Evolutionary conservation across 148 eudicot species (phyloP), one percentile per base, ranked within the genome.

Genomic region (Amaranthus palmeri): DNA sequence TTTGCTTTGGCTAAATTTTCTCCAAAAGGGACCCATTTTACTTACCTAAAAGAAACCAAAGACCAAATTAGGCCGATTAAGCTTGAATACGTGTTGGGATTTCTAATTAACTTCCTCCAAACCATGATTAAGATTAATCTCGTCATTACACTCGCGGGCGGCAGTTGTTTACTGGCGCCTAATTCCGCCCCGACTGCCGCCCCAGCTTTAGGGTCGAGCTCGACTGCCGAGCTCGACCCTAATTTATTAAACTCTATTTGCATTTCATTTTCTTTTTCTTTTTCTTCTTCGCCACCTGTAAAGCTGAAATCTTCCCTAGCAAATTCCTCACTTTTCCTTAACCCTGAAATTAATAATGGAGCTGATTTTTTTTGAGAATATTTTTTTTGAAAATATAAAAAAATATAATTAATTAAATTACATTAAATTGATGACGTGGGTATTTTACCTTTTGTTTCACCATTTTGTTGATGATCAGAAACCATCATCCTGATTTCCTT

Each of bases 401-500:
- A 41, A 52, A 68, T 52, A 68, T 25, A 25, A 25, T 42, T 74
- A 61, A 61, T 40, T 49, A 36, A 36, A 60, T 55, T 45, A 18
- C 5, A 48, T 40, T 69, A 10, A 41, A 8, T 10, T 41, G n/a
- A 9, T 3, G 65, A 61, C 9, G 43, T 58, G 10, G 6, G 36
- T 25, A 25, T 41, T 65, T 66, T 74, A 93, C 98, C 97, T 88
- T 93, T 91, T 68, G 83, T 68, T 45, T 86, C 97, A 61, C 92
- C 96, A 66, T 91, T 89, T 75, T 86, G 90, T 48, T 86, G 70
- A n/a, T 86, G 87, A 81, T 93, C 98, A 49, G 81, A 63, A 36
- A 93, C 98, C 83, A 86, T 49, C 97, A 93, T 86, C 80, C 96
- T 76, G 81, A 93, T 93, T 74, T 93, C 98, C 87, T 91, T 93